Base-by-base conservation (phyloP, 495 filamentous ascomycete genomes). In the Pseudevernia furfuracea region DNA sequence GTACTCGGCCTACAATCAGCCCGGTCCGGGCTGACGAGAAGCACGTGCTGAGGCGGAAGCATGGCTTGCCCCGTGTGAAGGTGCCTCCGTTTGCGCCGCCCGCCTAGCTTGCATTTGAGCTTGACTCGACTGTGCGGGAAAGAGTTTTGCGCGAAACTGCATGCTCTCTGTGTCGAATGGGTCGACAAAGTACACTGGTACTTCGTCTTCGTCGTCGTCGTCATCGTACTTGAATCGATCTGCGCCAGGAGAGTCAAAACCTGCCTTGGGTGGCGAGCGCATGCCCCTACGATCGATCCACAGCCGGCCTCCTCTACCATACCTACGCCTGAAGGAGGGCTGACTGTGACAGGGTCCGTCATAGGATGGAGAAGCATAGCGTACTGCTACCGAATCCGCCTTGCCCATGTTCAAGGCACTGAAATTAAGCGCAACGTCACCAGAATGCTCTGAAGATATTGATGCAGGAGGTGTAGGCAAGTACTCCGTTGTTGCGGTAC, bases 191-290 rank as follows among this genome's bases (percentile, higher is more conserved):
- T 89, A 91, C 66, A 77, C 73, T 8, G 81, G 78, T 25, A 82
- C 80, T 37, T 88, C 80, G 64, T 90, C 88, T 38, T 91, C 89
- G 60, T 76, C 74, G 68, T 92, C 89, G 25, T 76, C 74, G 69
- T 92, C 89, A 60, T 95, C 90, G 38, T 64, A 94, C 71, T 90
- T 93, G 82, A 87, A 93, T 58, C 87, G 84, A 70, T 96, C 91
- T 49, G 81, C 80, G 62, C 60, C 46, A n/a, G 46, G n/a, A 36
- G 52, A 37, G 25, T 66, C 65, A 36, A 72, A 65, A 15, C 53
- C 67, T 57, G 70, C 70, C 43, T 67, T 72, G 36, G 70, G 66
- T 37, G 66, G 49, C 57, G 72, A 61, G 37, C 71, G 75, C 62
- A 82, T 74, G 28, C 79, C 82, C 55, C 85, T 82, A 70, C 91